A percentile compares a stretch with the other conserved stretches of the same genome.
Evolutionary conservation across 495 filamentous ascomycete genomes (phyloP).

Genomic region (Apiosordaria backusii): DNA sequence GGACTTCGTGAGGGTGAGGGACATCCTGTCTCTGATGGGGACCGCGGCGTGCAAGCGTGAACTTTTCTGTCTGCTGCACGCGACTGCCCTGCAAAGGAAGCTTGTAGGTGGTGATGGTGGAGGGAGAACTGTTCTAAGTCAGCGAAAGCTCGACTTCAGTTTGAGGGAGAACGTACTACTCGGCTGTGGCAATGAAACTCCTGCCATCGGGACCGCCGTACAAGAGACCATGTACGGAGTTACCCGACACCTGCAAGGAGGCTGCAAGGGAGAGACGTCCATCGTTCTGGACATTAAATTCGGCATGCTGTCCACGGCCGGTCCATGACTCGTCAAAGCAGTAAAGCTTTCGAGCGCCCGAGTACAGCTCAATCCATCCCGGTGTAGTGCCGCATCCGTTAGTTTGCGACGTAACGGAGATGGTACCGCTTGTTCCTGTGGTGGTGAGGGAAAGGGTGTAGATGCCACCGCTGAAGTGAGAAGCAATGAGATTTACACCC

Average conservation of each 20-base stretch:
- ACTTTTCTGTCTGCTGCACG: constrained; percentile 49
- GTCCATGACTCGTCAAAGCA: constrained; percentile 55
- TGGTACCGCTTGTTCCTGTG: constrained; percentile 25
- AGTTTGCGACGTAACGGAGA: constrained; percentile 32
- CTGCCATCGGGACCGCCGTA: constrained; percentile 39
- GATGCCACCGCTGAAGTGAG: constrained; percentile 42
- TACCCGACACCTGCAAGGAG: constrained; percentile 32
- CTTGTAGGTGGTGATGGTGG: constrained; percentile 41
- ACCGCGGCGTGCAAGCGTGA: constrained; percentile 50
- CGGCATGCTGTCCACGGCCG: constrained; percentile 38
- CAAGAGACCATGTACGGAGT: constrained; percentile 40
- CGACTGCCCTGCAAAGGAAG: constrained; percentile 27
- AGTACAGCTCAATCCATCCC: constrained; percentile 54
- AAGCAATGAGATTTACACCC: constrained; percentile 39
- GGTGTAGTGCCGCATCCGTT: constrained; percentile 42
- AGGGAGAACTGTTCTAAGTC: constrained; percentile 34
- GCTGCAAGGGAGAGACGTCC: constrained; percentile 40
- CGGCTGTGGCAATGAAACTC: constrained; percentile 43
- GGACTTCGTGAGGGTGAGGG: constrained; percentile 64
- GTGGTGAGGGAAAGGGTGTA: constrained; percentile 36
- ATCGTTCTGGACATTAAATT: constrained; percentile 40
- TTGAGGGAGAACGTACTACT: constrained; percentile 40
- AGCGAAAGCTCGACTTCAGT: background rate
- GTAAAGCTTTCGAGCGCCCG: constrained; percentile 49
- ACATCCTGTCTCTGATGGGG: constrained; percentile 59